Evolutionary conservation across 495 filamentous ascomycete genomes (phyloP).

Genomic region (Penicillium paradoxum): DNA sequence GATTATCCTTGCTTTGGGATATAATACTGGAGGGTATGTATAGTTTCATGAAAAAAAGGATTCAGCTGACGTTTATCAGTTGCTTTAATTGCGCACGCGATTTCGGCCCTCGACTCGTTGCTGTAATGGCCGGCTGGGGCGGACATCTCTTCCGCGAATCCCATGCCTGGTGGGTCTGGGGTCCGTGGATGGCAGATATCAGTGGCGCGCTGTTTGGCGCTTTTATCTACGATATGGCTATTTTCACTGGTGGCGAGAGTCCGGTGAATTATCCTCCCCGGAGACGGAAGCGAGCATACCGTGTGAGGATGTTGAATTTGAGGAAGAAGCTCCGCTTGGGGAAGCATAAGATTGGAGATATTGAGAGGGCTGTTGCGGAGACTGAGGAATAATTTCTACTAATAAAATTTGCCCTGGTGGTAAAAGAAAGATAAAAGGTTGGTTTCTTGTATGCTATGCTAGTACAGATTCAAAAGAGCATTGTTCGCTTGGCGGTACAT

Average conservation of each 20-base stretch:
- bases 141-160: conserved; percentile 3
- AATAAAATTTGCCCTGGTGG: background rate
- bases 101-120: conserved; percentile 22
- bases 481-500: background rate
- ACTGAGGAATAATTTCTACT: background rate
- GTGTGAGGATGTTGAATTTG: background rate
- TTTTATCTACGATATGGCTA: conserved; percentile 17
- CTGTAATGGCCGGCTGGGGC: conserved; percentile 23
- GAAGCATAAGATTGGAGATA: background rate
- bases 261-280: conserved; percentile 20
- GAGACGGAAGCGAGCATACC: conserved; percentile 8
- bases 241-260: conserved; percentile 23
- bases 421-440: background rate
- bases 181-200: conserved; percentile 21
- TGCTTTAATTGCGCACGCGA: conserved; percentile 21
- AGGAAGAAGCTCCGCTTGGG: conserved; percentile 1
- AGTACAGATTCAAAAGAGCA: background rate
- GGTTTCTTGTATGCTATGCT: background rate
- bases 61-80: background rate
- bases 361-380: conserved; percentile 1
- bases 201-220: conserved; percentile 15
- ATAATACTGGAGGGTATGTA: conserved; percentile 22
- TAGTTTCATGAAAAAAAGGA: no score
- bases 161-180: conserved; percentile 25
- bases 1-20: conserved; percentile 15